Evolutionary conservation across 2,329 filamentous ascomycete genomes (phyloP).

Genomic region (Aspergillus texensis): DNA sequence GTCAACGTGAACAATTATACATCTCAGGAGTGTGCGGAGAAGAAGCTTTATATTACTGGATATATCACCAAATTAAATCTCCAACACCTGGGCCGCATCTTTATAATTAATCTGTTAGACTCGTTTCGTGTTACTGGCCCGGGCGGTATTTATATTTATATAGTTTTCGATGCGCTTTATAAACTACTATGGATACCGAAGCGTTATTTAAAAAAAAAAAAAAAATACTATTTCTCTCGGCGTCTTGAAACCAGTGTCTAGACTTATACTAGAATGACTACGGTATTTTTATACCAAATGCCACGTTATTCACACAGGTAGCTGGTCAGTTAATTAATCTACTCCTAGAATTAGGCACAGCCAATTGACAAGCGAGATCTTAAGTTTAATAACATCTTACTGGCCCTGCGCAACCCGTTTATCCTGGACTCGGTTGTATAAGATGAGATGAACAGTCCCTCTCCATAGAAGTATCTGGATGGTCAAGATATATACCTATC

Average conservation of each 20-base stretch:
- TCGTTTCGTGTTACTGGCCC: constrained; percentile 34
- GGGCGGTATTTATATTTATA: constrained; percentile 35
- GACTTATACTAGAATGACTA: constrained; percentile 40
- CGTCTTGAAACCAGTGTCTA: constrained; percentile 33
- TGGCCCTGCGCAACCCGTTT: constrained; percentile 29
- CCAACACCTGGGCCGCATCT: constrained; percentile 33
- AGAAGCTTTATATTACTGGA: constrained; percentile 35
- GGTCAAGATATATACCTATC: constrained; percentile 38
- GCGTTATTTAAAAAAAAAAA: too few species aligned
- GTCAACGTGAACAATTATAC: too few species aligned
- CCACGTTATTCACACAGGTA: constrained; percentile 46
- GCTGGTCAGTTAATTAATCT: too few species aligned
- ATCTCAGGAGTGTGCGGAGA: constrained; percentile 24
- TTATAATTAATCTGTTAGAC: too few species aligned
- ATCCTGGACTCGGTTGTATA: constrained; percentile 28
- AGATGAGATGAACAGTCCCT: constrained; percentile 28
- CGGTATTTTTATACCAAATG: too few species aligned
- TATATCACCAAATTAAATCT: constrained; percentile 33
- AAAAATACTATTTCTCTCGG: too few species aligned
- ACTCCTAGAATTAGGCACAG: too few species aligned
- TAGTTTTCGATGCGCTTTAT: constrained; percentile 40
- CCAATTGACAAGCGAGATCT: too few species aligned
- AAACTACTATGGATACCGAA: constrained; percentile 39
- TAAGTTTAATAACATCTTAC: constrained; percentile 45
- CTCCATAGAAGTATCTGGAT: too few species aligned